Base-by-base conservation (phyloP, 1,284 basidiomycete genomes). In the Microbotryum scabiosae region DNA sequence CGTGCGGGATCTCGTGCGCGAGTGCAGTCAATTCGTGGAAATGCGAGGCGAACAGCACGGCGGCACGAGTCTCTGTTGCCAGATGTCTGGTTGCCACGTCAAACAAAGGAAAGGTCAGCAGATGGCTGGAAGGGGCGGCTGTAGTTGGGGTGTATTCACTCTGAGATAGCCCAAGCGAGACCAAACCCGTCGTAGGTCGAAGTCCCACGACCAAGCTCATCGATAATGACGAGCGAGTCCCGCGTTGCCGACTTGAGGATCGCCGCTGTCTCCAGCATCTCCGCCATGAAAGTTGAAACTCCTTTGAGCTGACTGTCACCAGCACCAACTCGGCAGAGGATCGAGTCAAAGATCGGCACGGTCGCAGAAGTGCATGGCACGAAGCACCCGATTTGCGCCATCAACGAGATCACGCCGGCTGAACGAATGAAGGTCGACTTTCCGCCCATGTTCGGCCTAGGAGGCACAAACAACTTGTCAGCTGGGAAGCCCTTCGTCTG, bases 121-220 rank as follows among this genome's bases (percentile, higher is more conserved):
- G 23, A 20, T 20, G 46, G 20, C 28, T 45, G 26, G 21, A 51
- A 44, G 16, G 25, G 7, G 12, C 25, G 36, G 10, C 36, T 18
- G 36, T 18, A 12, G 36, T 18, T 41, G 18, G 30, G 49, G 30
- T 30, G 23, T 21, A 75, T 82, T 63, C 74, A 91, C 90, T 98
- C 96, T 41, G 90, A 94, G 69, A 98, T 98, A 1, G 94, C 92
- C 93, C 94, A 99, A 0, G 96, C 96, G 1, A 99, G 81, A 14
- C 96, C 96, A 71, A 98, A 98, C 1, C 96, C 96, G 75, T 99
- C 96, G 71, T 97, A 97, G 0, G 96, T 98, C 0, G 92, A 97
- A 1, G 96, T 98, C n/a, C 93, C 94, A 78, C 94, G 81, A 36
- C 94, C 94, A 0, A 99, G 83, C 76, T 99, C 96, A 75, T 99